A percentile compares a stretch with the other conserved stretches of the same genome.
These are phyloP conservation scores for Cercophora scortea DNA, from an alignment of 495 filamentous ascomycete species.

Conservation along the genomic window DNA sequence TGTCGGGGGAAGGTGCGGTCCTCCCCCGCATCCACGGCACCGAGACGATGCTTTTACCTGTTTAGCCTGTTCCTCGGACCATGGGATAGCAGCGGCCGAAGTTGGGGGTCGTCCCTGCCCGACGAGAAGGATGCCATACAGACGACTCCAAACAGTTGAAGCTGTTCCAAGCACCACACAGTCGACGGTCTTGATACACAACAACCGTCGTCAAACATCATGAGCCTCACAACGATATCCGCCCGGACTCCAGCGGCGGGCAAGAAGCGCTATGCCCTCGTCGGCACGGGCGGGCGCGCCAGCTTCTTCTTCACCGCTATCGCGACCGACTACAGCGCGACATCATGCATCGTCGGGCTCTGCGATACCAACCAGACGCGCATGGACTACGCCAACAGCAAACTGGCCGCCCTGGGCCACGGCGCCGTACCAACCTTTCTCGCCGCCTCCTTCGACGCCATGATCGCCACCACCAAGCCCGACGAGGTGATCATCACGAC, in stretches of 20 bases:
- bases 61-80: conserved; percentile 9
- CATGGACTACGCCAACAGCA: conserved; percentile 34
- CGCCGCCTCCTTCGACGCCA: conserved; percentile 43
- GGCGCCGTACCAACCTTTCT: conserved; percentile 39
- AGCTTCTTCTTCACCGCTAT: conserved; percentile 52
- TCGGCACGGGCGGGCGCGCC: conserved; percentile 37
- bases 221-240: too few relatives aligned
- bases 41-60: background rate
- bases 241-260: background rate
- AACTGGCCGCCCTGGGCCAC: conserved; percentile 26
- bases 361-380: conserved; percentile 43
- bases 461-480: conserved; percentile 44
- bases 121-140: too few relatives aligned
- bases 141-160: too few relatives aligned
- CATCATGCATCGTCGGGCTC: conserved; percentile 41
- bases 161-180: too few relatives aligned
- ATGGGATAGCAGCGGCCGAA: conserved; percentile 10
- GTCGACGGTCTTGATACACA: too few relatives aligned
- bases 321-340: conserved; percentile 36
- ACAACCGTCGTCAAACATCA: too few relatives aligned
- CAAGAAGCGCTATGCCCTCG: conserved; percentile 33
- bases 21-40: too few relatives aligned
- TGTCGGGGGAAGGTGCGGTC: too few relatives aligned
- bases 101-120: background rate
- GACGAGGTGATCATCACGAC: conserved; percentile 52